Evolutionary conservation across 2,329 filamentous ascomycete species (phyloP), one percentile per base, ranked within the genome.

Genomic region (Bipolaris sorokiniana): DNA sequence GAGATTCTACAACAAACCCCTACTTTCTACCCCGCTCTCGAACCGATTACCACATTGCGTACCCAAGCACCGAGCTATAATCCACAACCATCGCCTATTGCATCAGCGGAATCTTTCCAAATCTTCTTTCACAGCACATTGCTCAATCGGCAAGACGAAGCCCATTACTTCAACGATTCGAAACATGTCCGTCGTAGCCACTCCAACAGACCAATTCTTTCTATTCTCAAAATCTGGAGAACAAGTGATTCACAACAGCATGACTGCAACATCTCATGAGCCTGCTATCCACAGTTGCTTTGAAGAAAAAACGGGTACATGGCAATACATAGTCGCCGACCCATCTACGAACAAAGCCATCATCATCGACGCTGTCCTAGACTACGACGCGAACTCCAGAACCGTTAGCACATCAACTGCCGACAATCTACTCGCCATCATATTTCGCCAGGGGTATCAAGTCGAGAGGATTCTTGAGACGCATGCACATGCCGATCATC

Each of bases 341-440:
- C 80, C 83, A 0, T 55, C 66, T 0, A 85, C 83, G 0, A 68
- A 64, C 1, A 66, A 65, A 0, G 83, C 85, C 1, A 82, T 80
- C 54, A 84, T 89, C 49, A 87, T 89, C 62, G 87, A 89, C 63
- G 78, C 86, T 0, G 87, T 89, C 0, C 67, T 89, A 2, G 81
- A 88, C 68, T 88, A 81, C 58, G 80, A 86, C 44, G 77, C 79
- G 1, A 62, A 69, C 10, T 78, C 71, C 1, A 72, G 76, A 37
- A 66, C 51, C 1, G 78, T 88, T 56, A 77, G 71, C 5, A 88
- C 86, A 0, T 45, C 64, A 0, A 76, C 82, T 0, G 87, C 87
- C 1, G 84, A 89, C 56, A 42, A 57, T 0, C 61, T 89, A 0
- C 74, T 89, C 0, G 61, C 75, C 0, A 22, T 83, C 0, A 68